Percentiles rank a stretch among this genome's conserved stretches.
Conservation (phyloP, 345 rosid species). For the Eucalyptus sp. region DNA sequence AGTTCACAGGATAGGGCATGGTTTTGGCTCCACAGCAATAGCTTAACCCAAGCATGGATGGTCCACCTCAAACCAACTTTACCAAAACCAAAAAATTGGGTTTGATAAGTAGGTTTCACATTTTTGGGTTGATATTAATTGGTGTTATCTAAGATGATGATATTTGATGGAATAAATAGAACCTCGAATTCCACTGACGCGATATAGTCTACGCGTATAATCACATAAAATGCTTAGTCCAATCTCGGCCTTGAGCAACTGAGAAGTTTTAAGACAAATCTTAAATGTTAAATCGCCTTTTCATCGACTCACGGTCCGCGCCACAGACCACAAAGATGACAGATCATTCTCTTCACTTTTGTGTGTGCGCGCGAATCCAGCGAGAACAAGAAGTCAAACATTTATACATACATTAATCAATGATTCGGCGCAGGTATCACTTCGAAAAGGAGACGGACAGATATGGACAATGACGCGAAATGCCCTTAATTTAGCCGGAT, state of each 20-base stretch:
- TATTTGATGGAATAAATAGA: not conserved
- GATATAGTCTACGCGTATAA: rapidly evolving
- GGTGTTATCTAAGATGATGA: not conserved
- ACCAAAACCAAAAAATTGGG: not conserved
- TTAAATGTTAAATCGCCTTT: not conserved
- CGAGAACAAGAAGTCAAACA: not conserved
- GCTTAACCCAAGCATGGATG: not conserved
- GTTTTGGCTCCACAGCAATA: not conserved
- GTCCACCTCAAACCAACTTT: not conserved
- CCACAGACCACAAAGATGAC: not conserved
- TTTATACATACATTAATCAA: not conserved
- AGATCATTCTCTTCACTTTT: not conserved
- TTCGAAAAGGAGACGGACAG: not conserved
- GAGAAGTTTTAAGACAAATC: not conserved
- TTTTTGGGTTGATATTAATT: not conserved
- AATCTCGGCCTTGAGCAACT: not conserved
- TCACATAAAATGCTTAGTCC: not conserved
- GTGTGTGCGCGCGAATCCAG: not conserved
- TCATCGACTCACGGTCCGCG: not conserved
- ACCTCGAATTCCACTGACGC: not conserved
- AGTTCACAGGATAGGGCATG: not conserved
- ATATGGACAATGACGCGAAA: not conserved
- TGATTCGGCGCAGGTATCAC: not conserved
- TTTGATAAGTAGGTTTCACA: not conserved
- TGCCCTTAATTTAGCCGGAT: not conserved